A percentile compares a stretch with the other conserved stretches of the same genome.
phyloP scores from a whole-genome alignment of 257 asterid genomes.

The Plantago major region DNA sequence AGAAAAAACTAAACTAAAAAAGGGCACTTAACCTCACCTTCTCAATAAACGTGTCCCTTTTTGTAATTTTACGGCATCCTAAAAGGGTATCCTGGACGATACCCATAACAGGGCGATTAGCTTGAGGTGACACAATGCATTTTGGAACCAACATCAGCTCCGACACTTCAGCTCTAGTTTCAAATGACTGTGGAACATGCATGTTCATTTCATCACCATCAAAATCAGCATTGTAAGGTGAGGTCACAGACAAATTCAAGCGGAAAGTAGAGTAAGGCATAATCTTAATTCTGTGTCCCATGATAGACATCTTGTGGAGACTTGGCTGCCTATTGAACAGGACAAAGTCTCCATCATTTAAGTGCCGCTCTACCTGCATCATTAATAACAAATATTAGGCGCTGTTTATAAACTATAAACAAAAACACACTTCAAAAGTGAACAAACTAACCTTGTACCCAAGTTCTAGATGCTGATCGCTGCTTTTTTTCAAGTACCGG shows the following conservation, averaged over 20 bases:
- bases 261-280: constrained; percentile 99
- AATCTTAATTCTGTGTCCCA: constrained; percentile 97
- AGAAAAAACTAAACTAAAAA: not conserved
- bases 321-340: constrained; percentile 98
- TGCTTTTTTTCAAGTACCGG: constrained; percentile 94
- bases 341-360: constrained; percentile 95
- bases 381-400: constrained; percentile 9
- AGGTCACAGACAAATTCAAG: constrained; percentile 89
- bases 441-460: constrained; percentile 70
- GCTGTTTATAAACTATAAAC: too few relatives aligned
- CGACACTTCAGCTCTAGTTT: constrained; percentile 96
- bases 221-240: constrained; percentile 99
- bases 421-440: not conserved
- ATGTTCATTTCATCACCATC: constrained; percentile 99
- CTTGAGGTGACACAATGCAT: constrained; percentile 93
- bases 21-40: constrained; percentile 45
- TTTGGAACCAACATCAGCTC: constrained; percentile 99
- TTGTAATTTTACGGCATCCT: constrained; percentile 95
- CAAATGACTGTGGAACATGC: constrained; percentile 99
- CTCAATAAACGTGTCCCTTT: constrained; percentile 94
- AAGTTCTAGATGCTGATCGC: constrained; percentile 92
- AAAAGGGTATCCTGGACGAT: constrained; percentile 96
- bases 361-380: constrained; percentile 95
- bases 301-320: constrained; percentile 97
- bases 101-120: constrained; percentile 98